Evolutionary conservation across 208 protist genomes (phyloP).

Genomic region (Jaenimonas drosophilae): DNA sequence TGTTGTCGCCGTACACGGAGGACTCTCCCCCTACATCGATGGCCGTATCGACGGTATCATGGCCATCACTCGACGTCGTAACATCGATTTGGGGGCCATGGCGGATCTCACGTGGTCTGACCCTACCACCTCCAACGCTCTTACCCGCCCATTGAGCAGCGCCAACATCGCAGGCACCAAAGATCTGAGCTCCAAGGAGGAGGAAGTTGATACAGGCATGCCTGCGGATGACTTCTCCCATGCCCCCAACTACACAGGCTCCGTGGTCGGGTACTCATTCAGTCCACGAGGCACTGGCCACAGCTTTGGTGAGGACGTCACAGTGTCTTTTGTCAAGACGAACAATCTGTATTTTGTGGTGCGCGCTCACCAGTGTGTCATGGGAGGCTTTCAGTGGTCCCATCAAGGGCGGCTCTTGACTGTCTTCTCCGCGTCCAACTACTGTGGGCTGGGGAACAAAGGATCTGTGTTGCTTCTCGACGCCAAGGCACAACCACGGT

Average conservation of each 20-base stretch:
- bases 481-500: constrained; percentile 17
- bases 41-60: constrained; percentile 94
- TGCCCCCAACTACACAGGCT: constrained; percentile 14
- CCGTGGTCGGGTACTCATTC: constrained; percentile 90
- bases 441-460: constrained; percentile 99
- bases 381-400: constrained; percentile 98
- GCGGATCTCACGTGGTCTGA: constrained; percentile 99
- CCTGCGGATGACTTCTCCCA: constrained; percentile 6
- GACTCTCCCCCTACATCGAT: constrained; percentile 94
- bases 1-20: constrained; percentile 98
- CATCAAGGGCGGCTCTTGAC: constrained; percentile 97
- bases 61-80: constrained; percentile 87
- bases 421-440: constrained; percentile 99
- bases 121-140: constrained; percentile 59
- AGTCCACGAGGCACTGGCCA: constrained; percentile 98
- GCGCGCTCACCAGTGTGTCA: constrained; percentile 97
- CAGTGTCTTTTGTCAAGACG: constrained; percentile 93
- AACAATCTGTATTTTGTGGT: constrained; percentile 97
- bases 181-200: background rate
- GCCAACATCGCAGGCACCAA: background rate
- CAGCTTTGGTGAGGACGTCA: constrained; percentile 97
- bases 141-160: background rate
- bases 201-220: background rate
- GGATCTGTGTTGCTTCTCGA: constrained; percentile 92
- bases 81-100: constrained; percentile 95